phyloP scores from a whole-genome alignment of 768 basidiomycete species.

The Serendipita sp. region DNA sequence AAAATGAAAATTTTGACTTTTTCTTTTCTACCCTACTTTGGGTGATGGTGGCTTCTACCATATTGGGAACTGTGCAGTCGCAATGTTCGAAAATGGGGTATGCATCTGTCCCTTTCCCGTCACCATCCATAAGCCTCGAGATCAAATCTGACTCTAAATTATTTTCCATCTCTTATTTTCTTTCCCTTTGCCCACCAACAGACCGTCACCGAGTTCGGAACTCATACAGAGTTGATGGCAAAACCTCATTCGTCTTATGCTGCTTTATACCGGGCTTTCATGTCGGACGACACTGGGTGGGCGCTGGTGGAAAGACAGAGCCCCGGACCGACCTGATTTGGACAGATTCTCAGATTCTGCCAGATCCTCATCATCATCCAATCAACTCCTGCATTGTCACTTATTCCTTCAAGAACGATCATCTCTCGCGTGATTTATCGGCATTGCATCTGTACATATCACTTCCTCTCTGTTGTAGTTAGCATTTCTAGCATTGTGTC shows the following conservation, averaged over 20 bases:
- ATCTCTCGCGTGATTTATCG: background rate
- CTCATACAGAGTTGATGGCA: conserved; percentile 8
- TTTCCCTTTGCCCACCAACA: background rate
- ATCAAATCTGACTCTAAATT: conserved; percentile 14
- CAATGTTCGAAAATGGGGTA: conserved; percentile 13
- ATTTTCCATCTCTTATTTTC: background rate
- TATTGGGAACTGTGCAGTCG: conserved; percentile 5
- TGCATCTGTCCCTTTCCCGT: background rate
- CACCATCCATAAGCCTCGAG: conserved; percentile 51
- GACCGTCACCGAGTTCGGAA: conserved; percentile 3
- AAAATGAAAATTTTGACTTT: no score
- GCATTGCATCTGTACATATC: conserved; percentile 5
- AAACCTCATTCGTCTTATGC: conserved; percentile 44
- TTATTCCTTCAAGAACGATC: background rate
- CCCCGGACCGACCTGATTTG: background rate
- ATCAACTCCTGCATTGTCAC: background rate
- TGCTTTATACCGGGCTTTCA: conserved; percentile 49
- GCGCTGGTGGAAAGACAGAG: background rate
- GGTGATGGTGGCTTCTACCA: no score
- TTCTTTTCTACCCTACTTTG: no score
- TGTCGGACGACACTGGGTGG: conserved; percentile 22
- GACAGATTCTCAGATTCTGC: background rate
- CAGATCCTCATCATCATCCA: background rate
- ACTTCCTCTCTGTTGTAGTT: background rate
- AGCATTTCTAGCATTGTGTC: background rate